Evolutionary conservation across 495 filamentous ascomycete genomes (phyloP), one percentile per base, ranked within the genome.

Genomic region (Aspergillus affinis): DNA sequence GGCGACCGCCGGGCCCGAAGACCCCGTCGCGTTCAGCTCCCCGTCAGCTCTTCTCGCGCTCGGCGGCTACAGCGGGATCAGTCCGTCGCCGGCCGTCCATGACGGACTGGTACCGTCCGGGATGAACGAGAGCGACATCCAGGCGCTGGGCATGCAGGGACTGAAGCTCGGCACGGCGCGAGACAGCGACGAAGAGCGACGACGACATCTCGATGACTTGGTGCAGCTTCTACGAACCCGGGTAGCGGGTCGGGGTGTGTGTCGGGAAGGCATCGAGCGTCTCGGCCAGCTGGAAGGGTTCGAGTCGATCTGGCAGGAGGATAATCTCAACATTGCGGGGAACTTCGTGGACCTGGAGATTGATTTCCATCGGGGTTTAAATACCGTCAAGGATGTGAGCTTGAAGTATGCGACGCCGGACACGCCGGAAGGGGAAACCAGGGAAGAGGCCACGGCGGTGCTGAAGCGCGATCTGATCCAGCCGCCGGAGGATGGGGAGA

Each of bases 231-330:
- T 83, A 9, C 69, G 70, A 18, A 65, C 72, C 13, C 78, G 78
- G 12, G 78, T 81, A 2, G 67, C 77, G 6, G 78, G 78, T 3
- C 65, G 79, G 51, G 77, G 76, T 19, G 90, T 98, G 32, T 90
- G 90, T 53, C 85, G 92, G 54, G 88, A 92, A 48, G 91, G 90
- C 0, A 78, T 98, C 46, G 90, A 93, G 72, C 81, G 90, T 47
- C 65, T 96, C 36, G 89, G 86, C 6, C 81, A 84, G 63, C 78
- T 88, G 21, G 82, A 89, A 57, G 91, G 86, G 19, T 82, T 97
- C 30, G 91, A 94, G 55, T 85, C 81, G 51, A 75, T 90, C 30
- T 89, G 88, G 84, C 88, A 90, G 62, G 80, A 83, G 17, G 77
- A 85, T 58, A 86, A 81, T 23, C 74, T 94, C 61, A 84, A 84